Conservation (phyloP, 495 filamentous ascomycete genomes). For the Xylaria grammica region DNA sequence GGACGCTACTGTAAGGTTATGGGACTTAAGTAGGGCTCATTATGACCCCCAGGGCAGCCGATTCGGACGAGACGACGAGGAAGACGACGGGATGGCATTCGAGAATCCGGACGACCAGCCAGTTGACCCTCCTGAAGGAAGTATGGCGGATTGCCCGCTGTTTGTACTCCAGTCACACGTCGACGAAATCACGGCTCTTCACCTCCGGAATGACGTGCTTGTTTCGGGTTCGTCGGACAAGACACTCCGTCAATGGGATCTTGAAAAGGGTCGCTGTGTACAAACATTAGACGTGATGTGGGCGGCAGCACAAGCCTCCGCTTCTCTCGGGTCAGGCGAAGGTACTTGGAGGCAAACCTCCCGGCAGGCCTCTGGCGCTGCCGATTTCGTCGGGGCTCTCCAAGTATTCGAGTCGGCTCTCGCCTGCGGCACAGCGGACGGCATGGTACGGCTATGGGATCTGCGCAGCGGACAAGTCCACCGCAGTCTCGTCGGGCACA, state of each 20-base stretch:
- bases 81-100: constrained; percentile 64
- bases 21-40: constrained; percentile 76
- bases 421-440: constrained; percentile 97
- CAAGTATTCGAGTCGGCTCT: constrained; percentile 97
- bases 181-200: constrained; percentile 90
- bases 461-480: constrained; percentile 94
- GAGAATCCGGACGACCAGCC: constrained; percentile 64
- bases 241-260: constrained; percentile 96
- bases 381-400: constrained; percentile 92
- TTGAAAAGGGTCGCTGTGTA: constrained; percentile 92
- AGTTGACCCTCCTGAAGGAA: constrained; percentile 67
- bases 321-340: constrained; percentile 60
- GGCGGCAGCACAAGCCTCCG: constrained; percentile 91
- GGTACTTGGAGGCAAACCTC: constrained; percentile 60
- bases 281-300: constrained; percentile 99
- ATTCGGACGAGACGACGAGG: constrained; percentile 68
- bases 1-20: constrained; percentile 93
- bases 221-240: constrained; percentile 97
- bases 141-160: constrained; percentile 84
- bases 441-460: constrained; percentile 98
- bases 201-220: constrained; percentile 85
- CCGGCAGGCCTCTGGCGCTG: constrained; percentile 64
- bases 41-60: constrained; percentile 67
- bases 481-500: constrained; percentile 93
- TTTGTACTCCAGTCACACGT: constrained; percentile 90